A percentile compares a stretch with the other conserved stretches of the same genome.
These are phyloP conservation scores for Astragalus glycyphyllos DNA, from an alignment of 306 rosid species.

Conservation along the genomic window DNA sequence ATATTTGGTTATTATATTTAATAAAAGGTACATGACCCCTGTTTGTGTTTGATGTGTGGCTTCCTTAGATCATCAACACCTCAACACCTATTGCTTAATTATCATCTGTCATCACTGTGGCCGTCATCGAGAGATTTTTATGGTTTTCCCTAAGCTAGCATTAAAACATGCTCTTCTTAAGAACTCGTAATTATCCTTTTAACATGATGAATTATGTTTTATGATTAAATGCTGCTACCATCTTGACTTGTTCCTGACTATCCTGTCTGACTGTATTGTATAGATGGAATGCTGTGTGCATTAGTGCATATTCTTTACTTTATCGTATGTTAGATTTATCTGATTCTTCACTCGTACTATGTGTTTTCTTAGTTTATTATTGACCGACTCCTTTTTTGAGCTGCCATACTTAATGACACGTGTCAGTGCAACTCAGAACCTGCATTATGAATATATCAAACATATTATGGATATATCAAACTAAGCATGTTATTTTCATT, in stretches of 20 bases:
- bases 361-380: slow-evolving; percentile 3
- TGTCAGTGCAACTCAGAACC: slow-evolving; percentile 28
- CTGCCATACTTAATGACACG: slow-evolving; percentile 13
- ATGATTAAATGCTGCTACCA: slow-evolving; percentile 14
- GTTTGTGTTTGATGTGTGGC: slow-evolving; percentile 24
- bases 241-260: slow-evolving; percentile 10
- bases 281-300: slow-evolving; percentile 7
- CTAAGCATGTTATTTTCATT: slow-evolving; percentile 24
- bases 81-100: slow-evolving; percentile 1
- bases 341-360: background rate
- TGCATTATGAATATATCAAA: background rate
- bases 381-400: background rate
- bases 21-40: background rate
- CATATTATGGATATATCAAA: no score
- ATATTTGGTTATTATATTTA: slow-evolving; percentile 27
- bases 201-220: slow-evolving; percentile 19
- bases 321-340: slow-evolving; percentile 16
- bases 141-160: background rate
- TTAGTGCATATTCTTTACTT: slow-evolving; percentile 8
- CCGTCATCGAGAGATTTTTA: slow-evolving; percentile 1
- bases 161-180: background rate
- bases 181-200: background rate
- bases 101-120: background rate
- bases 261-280: slow-evolving; percentile 6
- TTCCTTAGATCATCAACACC: slow-evolving; percentile 6